A percentile compares a stretch with the other conserved stretches of the same genome.
Conservation (phyloP, 2,329 filamentous ascomycete genomes). For the Whalleya microplaca region DNA sequence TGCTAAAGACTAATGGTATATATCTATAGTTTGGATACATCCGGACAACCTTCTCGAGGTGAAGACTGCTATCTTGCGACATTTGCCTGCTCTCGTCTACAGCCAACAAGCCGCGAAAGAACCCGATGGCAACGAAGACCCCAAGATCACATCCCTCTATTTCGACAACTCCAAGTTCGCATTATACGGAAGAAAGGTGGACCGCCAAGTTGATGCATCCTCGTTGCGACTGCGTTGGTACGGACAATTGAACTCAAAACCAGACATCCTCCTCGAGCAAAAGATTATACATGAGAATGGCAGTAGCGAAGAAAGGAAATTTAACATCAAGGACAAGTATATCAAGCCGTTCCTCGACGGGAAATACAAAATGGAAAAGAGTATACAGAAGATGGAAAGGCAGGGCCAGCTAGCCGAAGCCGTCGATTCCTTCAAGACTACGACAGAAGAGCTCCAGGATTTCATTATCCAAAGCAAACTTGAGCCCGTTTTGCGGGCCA, state of each 20-base stretch:
- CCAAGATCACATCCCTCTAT: slow-evolving; percentile 92
- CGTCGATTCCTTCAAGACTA: slow-evolving; percentile 70
- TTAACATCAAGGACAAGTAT: slow-evolving; percentile 93
- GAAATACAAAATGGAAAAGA: slow-evolving; percentile 91
- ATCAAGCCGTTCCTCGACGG: slow-evolving; percentile 84
- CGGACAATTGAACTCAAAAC: slow-evolving; percentile 76
- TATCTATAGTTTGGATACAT: slow-evolving; percentile 81
- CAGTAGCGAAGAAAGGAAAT: slow-evolving; percentile 76
- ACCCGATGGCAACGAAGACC: slow-evolving; percentile 79
- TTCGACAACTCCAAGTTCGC: slow-evolving; percentile 89
- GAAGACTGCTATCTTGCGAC: slow-evolving; percentile 91
- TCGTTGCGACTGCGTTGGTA: slow-evolving; percentile 92
- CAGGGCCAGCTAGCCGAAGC: slow-evolving; percentile 69
- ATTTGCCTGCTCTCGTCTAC: slow-evolving; percentile 89
- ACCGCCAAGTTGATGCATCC: slow-evolving; percentile 72
- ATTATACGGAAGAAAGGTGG: slow-evolving; percentile 84
- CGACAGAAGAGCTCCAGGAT: slow-evolving; percentile 75
- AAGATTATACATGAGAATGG: slow-evolving; percentile 81
- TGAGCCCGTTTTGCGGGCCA: slow-evolving; percentile 84
- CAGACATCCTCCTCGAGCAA: slow-evolving; percentile 85
- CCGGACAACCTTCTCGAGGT: slow-evolving; percentile 94
- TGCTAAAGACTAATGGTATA: slow-evolving; percentile 36
- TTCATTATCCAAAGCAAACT: slow-evolving; percentile 79
- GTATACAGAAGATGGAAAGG: slow-evolving; percentile 81
- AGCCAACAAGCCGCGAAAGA: slow-evolving; percentile 85